Evolutionary conservation across 495 filamentous ascomycete genomes (phyloP).

Genomic region (Talaromyces proteolyticus): DNA sequence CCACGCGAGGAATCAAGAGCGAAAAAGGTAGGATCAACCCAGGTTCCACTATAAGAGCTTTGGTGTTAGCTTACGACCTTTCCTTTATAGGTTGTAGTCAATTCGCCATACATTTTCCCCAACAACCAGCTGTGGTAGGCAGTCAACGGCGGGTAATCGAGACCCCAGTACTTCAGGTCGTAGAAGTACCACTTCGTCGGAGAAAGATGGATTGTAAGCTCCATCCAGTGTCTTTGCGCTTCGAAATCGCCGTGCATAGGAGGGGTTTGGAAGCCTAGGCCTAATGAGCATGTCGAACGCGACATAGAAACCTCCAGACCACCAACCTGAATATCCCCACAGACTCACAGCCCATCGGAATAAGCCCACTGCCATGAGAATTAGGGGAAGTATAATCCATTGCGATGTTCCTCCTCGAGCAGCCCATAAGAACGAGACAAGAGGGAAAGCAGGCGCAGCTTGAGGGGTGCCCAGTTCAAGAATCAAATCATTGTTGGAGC

Average conservation of each 20-base stretch:
- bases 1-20: conserved; percentile 80
- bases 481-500: conserved; percentile 41
- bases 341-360: conserved; percentile 89
- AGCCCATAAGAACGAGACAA: conserved; percentile 89
- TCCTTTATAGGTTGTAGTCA: not conserved
- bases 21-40: conserved; percentile 82
- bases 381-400: conserved; percentile 86
- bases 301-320: not conserved
- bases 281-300: not conserved
- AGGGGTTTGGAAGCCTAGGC: conserved; percentile 64
- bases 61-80: not conserved
- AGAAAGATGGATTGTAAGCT: conserved; percentile 82
- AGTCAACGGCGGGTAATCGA: conserved; percentile 96
- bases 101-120: conserved; percentile 63
- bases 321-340: conserved; percentile 88
- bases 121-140: conserved; percentile 96
- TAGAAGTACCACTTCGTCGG: conserved; percentile 96
- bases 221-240: conserved; percentile 98
- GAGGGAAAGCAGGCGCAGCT: conserved; percentile 63
- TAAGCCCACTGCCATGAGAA: conserved; percentile 84
- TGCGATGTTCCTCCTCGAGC: conserved; percentile 76
- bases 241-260: conserved; percentile 98
- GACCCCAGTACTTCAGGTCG: conserved; percentile 93
- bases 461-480: conserved; percentile 32
- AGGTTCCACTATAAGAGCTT: conserved; percentile 47